Percentiles rank a stretch among this genome's conserved stretches.
These are phyloP conservation scores for Quillaja saponaria DNA, from an alignment of 306 rosid species.

Conservation along the genomic window DNA sequence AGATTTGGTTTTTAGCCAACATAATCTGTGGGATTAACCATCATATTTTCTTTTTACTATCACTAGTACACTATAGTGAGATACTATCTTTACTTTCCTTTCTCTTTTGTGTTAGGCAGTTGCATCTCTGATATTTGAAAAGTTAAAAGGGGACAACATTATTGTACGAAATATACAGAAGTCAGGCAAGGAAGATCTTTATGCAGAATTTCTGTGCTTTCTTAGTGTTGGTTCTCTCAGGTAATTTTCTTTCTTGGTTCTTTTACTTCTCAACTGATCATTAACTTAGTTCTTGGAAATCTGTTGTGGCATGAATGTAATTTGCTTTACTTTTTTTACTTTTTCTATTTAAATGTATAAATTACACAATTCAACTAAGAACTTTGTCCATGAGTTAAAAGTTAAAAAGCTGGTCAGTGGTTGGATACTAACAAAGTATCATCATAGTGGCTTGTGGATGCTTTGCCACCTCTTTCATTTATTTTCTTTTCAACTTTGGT, in stretches of 20 bases:
- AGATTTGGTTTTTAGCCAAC: not conserved
- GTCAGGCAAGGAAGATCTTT: slow-evolving; percentile 90
- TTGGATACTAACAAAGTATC: no score
- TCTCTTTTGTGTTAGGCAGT: slow-evolving; percentile 48
- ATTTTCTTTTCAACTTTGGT: no score
- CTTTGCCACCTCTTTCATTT: no score
- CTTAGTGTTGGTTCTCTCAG: slow-evolving; percentile 72
- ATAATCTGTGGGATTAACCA: no score
- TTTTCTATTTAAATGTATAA: no score
- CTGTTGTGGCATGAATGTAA: no score
- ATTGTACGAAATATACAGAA: slow-evolving; percentile 64
- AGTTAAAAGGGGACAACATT: slow-evolving; percentile 58
- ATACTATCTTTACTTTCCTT: slow-evolving; percentile 19
- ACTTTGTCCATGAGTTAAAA: no score
- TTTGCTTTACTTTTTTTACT: not conserved
- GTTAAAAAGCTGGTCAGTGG: no score
- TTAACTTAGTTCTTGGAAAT: not conserved
- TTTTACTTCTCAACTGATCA: slow-evolving; percentile 7
- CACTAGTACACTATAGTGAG: slow-evolving; percentile 24
- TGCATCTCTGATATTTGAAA: slow-evolving; percentile 57
- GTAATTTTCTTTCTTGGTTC: slow-evolving; percentile 39
- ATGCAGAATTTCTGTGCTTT: slow-evolving; percentile 79
- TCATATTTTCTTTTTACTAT: no score
- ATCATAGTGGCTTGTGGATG: no score
- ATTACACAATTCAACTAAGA: no score